Evolutionary conservation across 805 yeast species (phyloP), one percentile per base, ranked within the genome.

Genomic region (Suhomyces xylopsoci): DNA sequence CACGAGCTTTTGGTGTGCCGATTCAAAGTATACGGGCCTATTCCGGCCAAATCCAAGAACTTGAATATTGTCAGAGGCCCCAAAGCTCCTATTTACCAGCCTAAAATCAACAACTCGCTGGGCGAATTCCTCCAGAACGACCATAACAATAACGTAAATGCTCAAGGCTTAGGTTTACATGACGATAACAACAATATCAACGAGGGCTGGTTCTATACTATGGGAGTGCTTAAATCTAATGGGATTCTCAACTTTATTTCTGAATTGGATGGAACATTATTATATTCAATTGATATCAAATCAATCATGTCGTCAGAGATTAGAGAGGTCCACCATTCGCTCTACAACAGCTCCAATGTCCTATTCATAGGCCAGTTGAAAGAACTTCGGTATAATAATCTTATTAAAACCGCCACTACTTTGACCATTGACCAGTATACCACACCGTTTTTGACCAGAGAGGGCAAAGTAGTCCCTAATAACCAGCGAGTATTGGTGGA

Each of bases 121-220:
- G 50, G 52, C 32, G 54, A 51, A 17, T 44, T 51, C 42, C 54
- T 56, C 28, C 14, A 47, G 8, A 15, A 30, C 12, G 50, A 47
- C 43, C 17, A 38, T n/a, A 47, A 22, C 19, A 40, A 40, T 30
- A 38, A 8, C 28, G 28, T 26, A 10, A 26, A 26, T 26, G 28
- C 15, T n/a, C 32, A 10, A 7, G 42, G 32, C 20, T 42, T n/a
- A 7, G 30, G 43, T 10, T 10, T 38, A 3, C 32, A 26, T 22
- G 50, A 49, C 40, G 51, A 44, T 34, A 38, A 53, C 28, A 50
- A 56, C 43, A 48, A 55, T 44, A 44, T 64, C 22, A 62, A 69
- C 20, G 88, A 83, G 61, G 84, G 84, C 4, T 88, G 93, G 93
- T 86, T 86, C 62, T 78, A 76, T 49, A 82, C 88, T 1, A 85